A percentile compares a stretch with the other conserved stretches of the same genome.
These are phyloP conservation scores for Cercospora nicotianae DNA, from an alignment of 2,329 filamentous ascomycete genomes.

Conservation along the genomic window DNA sequence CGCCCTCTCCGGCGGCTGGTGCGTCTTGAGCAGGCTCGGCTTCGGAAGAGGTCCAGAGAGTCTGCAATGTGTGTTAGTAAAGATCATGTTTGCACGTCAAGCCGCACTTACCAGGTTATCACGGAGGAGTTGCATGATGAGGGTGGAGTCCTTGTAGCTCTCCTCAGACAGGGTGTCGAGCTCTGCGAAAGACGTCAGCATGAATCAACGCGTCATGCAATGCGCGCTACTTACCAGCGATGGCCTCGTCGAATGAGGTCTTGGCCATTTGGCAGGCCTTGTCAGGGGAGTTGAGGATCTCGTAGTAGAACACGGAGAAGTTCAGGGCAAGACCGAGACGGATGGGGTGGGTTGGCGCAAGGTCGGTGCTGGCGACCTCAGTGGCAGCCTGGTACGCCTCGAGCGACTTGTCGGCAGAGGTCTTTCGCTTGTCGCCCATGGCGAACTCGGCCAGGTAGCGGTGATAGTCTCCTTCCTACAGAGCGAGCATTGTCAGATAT, in stretches of 20 bases:
- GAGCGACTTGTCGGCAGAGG: constrained; percentile 87
- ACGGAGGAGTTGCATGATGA: constrained; percentile 97
- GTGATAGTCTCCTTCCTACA: constrained; percentile 97
- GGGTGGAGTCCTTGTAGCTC: constrained; percentile 98
- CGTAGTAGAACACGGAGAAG: constrained; percentile 99
- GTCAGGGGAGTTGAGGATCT: constrained; percentile 98
- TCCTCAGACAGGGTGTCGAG: constrained; percentile 96
- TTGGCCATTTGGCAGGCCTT: constrained; percentile 97
- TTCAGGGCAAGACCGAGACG: constrained; percentile 88
- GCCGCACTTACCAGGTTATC: constrained; percentile 74
- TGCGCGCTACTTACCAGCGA: constrained; percentile 63
- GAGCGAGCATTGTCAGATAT: constrained; percentile 19
- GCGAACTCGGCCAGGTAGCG: constrained; percentile 98
- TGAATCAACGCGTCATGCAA: neutral
- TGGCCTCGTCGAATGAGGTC: constrained; percentile 94
- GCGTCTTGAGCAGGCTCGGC: constrained; percentile 71
- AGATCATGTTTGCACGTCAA: constrained; percentile 23
- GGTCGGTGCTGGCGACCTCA: constrained; percentile 84
- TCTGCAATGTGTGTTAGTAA: constrained; percentile 55
- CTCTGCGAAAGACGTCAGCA: constrained; percentile 55
- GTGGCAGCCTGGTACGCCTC: constrained; percentile 96
- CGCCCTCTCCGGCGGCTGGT: constrained; percentile 48
- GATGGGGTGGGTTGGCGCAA: constrained; percentile 89
- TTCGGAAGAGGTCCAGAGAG: constrained; percentile 98
- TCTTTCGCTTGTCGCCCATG: constrained; percentile 90